Evolutionary conservation across 768 basidiomycete species (phyloP), one percentile per base, ranked within the genome.

Genomic region (Termitomyces bulborhizus): DNA sequence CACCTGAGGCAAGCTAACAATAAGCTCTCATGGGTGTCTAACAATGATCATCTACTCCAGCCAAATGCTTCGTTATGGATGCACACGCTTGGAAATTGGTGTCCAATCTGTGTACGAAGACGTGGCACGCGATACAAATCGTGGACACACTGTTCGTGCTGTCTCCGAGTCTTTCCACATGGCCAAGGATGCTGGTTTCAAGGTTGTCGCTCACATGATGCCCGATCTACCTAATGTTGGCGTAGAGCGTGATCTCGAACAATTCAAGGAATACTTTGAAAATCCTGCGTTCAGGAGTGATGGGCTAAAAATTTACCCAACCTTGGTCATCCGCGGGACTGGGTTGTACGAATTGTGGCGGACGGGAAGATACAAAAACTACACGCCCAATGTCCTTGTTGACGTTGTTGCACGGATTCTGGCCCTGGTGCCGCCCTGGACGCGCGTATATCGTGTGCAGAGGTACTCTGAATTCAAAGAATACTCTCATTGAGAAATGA

Each of bases 121-220:
- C 66, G 97, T 99, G 27, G 97, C 97, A 13, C 85, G 97, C 51
- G 97, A 99, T 69, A 98, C 97, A 18, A 99, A 99, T 68, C 89
- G 97, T 53, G 97, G 97, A 0, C 97, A 99, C 71, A 99, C 97
- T 26, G 97, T 99, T 48, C 93, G 93, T 51, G 93, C 96, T 8
- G 96, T 98, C 52, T 86, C 91, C 46, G 96, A 99, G 69, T 91
- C 89, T 12, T 99, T 99, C 73, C 96, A 98, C 65, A 84, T 99
- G 63, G 88, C 94, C 18, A 99, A 99, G 69, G 96, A 99, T 64
- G 97, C 96, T 1, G 97, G 97, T 4, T 99, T 97, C 86, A 99
- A 99, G 72, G 95, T 99, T 53, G 97, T 99, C 29, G 95, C 95
- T 18, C 97, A 99, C 68, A 98, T 98, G 97, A 99, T 99, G 95